Base-by-base conservation (phyloP, 2,329 filamentous ascomycete genomes). In the Sporothrix sp. region DNA sequence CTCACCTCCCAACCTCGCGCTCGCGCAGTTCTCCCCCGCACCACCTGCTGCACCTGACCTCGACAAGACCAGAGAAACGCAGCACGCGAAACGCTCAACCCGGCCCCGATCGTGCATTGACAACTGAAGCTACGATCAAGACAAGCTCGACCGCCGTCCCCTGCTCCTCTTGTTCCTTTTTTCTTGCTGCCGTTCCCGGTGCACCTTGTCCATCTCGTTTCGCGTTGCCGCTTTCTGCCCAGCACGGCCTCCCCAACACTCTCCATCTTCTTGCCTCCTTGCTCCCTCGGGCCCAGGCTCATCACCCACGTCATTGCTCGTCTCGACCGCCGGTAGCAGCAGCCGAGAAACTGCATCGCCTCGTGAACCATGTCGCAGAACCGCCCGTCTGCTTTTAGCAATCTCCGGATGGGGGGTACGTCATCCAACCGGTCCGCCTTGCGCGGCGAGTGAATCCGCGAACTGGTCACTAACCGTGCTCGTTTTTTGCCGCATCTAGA, bases 371-470 rank as follows among this genome's bases (percentile, higher is more conserved):
- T 95, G 89, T 89, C 87, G 76, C 84, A 89, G 72, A 93, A 84
- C 74, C 81, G 90, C 76, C 86, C 90, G 69, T 85, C 87, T 77
- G 84, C 88, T 66, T 95, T 97, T 73, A 79, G 76, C 65, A 78
- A 72, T 63, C 68, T 97, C 75, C 87, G 91, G 74, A 96, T 97
- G 89, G 93, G 91, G 81, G 93, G 91, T 96, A 78, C 84, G 87
- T 57, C 9, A 32, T 14, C n/a, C n/a, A n/a, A n/a, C n/a, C n/a
- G n/a, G n/a, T n/a, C n/a, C n/a, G n/a, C n/a, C n/a, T n/a, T n/a
- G n/a, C n/a, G n/a, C n/a, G n/a, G n/a, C n/a, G n/a, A n/a, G n/a
- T n/a, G n/a, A n/a, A n/a, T n/a, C n/a, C n/a, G 25, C 16, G 33
- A 43, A 43, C 38, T 8, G 18, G 23, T 16, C 40, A 16, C 46